Conservation (phyloP, 2,329 filamentous ascomycete genomes). For the Aspergillus sp. region DNA sequence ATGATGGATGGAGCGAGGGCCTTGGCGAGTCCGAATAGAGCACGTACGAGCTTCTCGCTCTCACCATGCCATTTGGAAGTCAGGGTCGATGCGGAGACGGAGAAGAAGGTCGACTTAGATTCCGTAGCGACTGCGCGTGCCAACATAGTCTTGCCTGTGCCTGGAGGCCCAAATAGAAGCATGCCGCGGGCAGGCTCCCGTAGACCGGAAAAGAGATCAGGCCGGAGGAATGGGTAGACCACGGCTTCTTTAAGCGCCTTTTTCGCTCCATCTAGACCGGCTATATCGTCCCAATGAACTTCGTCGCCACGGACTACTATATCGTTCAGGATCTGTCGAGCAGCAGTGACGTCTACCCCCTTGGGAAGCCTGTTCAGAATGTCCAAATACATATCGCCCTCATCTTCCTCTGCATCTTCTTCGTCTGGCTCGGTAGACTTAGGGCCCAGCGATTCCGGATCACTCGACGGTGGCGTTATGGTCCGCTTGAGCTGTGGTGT, state of each 20-base stretch:
- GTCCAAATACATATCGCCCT: constrained; percentile 56
- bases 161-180: constrained; percentile 92
- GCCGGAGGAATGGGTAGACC: constrained; percentile 92
- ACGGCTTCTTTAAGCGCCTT: constrained; percentile 91
- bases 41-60: constrained; percentile 92
- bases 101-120: constrained; percentile 93
- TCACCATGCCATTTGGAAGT: constrained; percentile 97
- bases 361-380: constrained; percentile 77
- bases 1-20: constrained; percentile 91
- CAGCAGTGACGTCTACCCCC: constrained; percentile 78
- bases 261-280: constrained; percentile 87
- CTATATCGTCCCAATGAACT: constrained; percentile 92
- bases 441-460: constrained; percentile 46
- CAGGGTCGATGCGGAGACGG: constrained; percentile 89
- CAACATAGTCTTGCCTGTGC: constrained; percentile 98
- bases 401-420: constrained; percentile 49
- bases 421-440: constrained; percentile 50
- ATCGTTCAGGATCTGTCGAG: constrained; percentile 91
- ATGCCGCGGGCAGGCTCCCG: constrained; percentile 93
- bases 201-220: constrained; percentile 92
- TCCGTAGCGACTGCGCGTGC: constrained; percentile 93
- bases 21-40: constrained; percentile 87
- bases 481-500: constrained; percentile 42
- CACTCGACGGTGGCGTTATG: constrained; percentile 49
- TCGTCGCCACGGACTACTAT: constrained; percentile 93